phyloP scores from a whole-genome alignment of 805 yeast genomes.

The Suhomyces tanzawaensis region DNA sequence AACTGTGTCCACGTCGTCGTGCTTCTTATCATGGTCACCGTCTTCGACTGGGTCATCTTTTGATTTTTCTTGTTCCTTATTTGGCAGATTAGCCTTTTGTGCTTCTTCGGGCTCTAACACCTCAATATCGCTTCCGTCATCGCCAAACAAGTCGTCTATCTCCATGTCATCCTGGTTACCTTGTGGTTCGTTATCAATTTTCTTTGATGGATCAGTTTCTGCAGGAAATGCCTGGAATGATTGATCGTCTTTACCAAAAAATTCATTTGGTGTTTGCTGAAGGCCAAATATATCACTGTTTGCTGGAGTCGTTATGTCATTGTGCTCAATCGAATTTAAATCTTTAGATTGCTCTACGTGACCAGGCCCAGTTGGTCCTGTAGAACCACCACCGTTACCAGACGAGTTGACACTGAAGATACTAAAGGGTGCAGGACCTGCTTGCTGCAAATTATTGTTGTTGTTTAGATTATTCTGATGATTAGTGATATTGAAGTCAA shows the following conservation, averaged over 20 bases:
- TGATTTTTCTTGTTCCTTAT: background rate
- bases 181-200: background rate
- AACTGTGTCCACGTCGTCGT: background rate
- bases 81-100: background rate
- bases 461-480: slow-evolving; percentile 11
- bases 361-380: slow-evolving; percentile 7
- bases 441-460: background rate
- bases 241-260: slow-evolving; percentile 10
- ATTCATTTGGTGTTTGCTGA: slow-evolving; percentile 13
- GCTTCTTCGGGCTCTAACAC: slow-evolving; percentile 8
- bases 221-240: background rate
- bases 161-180: slow-evolving; percentile 20
- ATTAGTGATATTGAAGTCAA: slow-evolving; percentile 30
- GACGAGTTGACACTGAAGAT: slow-evolving; percentile 14
- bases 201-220: no score
- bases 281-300: slow-evolving; percentile 13
- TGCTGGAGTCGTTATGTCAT: slow-evolving; percentile 11
- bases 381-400: slow-evolving; percentile 10
- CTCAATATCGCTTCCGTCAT: slow-evolving; percentile 28
- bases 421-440: slow-evolving; percentile 11
- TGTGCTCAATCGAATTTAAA: slow-evolving; percentile 12
- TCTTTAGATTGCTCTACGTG: slow-evolving; percentile 13
- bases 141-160: slow-evolving; percentile 33
- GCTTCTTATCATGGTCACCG: slow-evolving; percentile 2
- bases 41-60: slow-evolving; percentile 6